Conservation (phyloP, 345 rosid genomes). For the Excoecaria agallocha region DNA sequence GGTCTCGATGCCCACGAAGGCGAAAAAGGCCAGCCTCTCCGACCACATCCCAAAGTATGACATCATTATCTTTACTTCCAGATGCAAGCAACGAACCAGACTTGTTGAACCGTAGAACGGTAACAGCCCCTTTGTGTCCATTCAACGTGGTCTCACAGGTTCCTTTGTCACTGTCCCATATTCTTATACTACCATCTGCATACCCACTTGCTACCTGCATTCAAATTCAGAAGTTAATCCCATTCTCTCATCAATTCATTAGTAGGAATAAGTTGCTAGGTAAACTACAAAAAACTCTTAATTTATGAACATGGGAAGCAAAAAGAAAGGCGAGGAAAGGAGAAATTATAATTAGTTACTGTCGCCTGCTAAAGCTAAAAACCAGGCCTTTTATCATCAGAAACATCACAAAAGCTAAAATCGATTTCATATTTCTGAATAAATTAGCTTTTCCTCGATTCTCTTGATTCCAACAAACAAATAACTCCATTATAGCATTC, state of each 20-base stretch:
- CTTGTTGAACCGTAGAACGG: conserved; percentile 62
- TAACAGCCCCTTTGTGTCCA: conserved; percentile 88
- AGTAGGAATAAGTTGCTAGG: neutral
- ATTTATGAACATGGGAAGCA: neutral
- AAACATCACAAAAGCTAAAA: neutral
- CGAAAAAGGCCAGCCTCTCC: conserved; percentile 83
- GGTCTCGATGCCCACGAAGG: conserved; percentile 89
- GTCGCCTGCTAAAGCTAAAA: neutral
- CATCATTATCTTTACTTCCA: conserved; percentile 90
- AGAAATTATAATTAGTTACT: neutral
- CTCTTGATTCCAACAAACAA: neutral
- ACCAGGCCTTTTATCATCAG: neutral
- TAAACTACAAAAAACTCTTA: neutral
- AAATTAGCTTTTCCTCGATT: neutral
- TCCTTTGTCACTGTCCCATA: conserved; percentile 86
- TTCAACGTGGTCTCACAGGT: conserved; percentile 67
- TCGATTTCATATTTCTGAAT: neutral
- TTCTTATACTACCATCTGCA: conserved; percentile 85
- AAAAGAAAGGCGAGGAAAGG: neutral
- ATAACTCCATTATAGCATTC: neutral
- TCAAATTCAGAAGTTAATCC: conserved; percentile 2
- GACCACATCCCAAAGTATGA: conserved; percentile 91
- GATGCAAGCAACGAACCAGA: conserved; percentile 79
- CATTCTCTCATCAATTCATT: neutral
- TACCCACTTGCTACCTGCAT: conserved; percentile 52